Conservation (phyloP, 176 grass and related monocot genomes). For the Microstegium vimineum region DNA sequence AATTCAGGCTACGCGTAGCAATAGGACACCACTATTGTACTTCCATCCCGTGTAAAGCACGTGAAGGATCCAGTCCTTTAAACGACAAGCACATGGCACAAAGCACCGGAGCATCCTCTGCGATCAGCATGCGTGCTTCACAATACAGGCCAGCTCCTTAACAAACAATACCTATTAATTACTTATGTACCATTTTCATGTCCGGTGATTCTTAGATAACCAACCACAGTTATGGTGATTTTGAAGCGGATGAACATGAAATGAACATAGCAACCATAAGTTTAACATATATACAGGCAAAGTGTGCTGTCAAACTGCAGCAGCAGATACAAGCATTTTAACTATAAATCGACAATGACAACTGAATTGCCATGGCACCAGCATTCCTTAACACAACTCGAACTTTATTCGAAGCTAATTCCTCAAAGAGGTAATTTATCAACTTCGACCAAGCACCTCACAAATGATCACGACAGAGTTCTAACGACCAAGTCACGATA, state of each 20-base stretch:
- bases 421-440: background rate
- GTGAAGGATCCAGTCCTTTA: background rate
- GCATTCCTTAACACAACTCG: background rate
- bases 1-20: no score
- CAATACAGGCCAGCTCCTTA: background rate
- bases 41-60: background rate
- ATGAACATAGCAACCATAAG: background rate
- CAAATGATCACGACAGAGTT: conserved; percentile 1
- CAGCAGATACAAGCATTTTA: background rate
- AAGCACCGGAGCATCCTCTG: background rate
- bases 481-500: background rate
- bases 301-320: background rate
- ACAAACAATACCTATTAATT: background rate
- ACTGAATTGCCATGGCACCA: background rate
- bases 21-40: no score
- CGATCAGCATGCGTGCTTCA: background rate
- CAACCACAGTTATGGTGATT: background rate
- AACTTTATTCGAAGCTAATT: conserved; percentile 32
- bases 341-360: background rate
- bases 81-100: background rate
- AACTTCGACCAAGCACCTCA: conserved; percentile 11
- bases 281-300: background rate
- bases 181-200: background rate
- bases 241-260: background rate
- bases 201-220: background rate